Evolutionary conservation across 2,329 filamentous ascomycete species (phyloP).

Genomic region (Colletotrichum sp.): DNA sequence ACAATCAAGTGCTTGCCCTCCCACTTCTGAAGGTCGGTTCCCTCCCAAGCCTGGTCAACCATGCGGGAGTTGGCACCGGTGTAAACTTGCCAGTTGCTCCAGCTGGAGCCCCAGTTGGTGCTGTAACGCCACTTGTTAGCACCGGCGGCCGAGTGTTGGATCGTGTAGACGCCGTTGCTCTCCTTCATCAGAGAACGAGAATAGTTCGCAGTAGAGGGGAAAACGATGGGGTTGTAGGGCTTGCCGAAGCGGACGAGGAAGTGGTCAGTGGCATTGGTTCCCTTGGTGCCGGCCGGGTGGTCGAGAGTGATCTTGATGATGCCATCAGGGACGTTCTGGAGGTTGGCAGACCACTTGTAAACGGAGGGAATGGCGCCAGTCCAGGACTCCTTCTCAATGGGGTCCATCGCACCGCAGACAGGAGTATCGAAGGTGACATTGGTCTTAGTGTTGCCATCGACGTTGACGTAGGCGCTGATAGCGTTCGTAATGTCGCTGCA

Average conservation of each 20-base stretch:
- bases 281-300: conserved; percentile 52
- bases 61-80: conserved; percentile 54
- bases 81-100: conserved; percentile 64
- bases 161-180: conserved; percentile 42
- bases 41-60: conserved; percentile 57
- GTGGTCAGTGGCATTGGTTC: conserved; percentile 61
- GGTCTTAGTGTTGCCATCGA: conserved; percentile 47
- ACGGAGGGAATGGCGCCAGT: conserved; percentile 58
- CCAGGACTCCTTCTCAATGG: conserved; percentile 36
- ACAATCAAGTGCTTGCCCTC: conserved; percentile 65
- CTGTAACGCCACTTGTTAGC: conserved; percentile 69
- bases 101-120: conserved; percentile 64
- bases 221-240: conserved; percentile 63
- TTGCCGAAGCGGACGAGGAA: conserved; percentile 65
- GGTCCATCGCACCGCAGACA: conserved; percentile 46
- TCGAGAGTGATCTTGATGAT: conserved; percentile 63
- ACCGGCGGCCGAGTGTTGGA: conserved; percentile 65
- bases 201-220: conserved; percentile 56
- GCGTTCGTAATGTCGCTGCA: conserved; percentile 58
- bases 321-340: conserved; percentile 64
- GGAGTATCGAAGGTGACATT: conserved; percentile 48
- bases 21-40: conserved; percentile 64
- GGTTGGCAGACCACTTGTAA: conserved; percentile 58
- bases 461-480: conserved; percentile 59
- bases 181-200: conserved; percentile 54